A percentile compares a stretch with the other conserved stretches of the same genome.
Evolutionary conservation across 75 land plant genomes (phyloP).

Genomic region (Sequoia sempervirens): DNA sequence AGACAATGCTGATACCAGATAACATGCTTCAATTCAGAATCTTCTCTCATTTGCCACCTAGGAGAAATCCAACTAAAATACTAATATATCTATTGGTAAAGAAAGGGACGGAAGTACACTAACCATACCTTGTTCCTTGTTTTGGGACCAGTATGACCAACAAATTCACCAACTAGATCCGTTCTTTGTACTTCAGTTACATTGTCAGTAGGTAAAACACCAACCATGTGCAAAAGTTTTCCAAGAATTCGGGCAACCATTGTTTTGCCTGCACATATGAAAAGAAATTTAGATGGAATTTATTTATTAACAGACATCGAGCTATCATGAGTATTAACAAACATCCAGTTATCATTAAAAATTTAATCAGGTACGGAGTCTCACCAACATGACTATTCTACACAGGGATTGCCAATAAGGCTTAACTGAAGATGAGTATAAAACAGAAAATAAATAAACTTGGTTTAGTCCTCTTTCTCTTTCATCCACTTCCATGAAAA

Average conservation of each 20-base stretch:
- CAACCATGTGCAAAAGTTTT: constrained; percentile 80
- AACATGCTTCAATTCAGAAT: not conserved
- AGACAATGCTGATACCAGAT: not conserved
- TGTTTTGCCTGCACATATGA: constrained; percentile 67
- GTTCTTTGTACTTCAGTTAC: constrained; percentile 95
- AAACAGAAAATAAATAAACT: not conserved
- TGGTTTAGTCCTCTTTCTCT: not conserved
- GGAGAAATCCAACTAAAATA: not conserved
- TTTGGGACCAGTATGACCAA: constrained; percentile 97
- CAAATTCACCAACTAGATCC: constrained; percentile 97
- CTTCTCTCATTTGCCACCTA: not conserved
- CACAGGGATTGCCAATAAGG: not conserved
- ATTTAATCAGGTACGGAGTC: not conserved
- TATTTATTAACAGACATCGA: not conserved
- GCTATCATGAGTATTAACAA: not conserved
- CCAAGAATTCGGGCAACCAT: constrained; percentile 91
- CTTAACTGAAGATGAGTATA: not conserved
- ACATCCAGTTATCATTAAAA: not conserved
- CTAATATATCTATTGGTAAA: not conserved
- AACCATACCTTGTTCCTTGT: constrained; percentile 71
- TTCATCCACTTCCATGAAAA: too few relatives aligned
- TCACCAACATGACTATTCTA: not conserved
- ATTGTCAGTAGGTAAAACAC: constrained; percentile 75
- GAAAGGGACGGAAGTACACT: not conserved
- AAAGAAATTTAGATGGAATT: not conserved